Evolutionary conservation across 2,329 filamentous ascomycete genomes (phyloP), one percentile per base, ranked within the genome.

Genomic region (Xylariaceae sp.): DNA sequence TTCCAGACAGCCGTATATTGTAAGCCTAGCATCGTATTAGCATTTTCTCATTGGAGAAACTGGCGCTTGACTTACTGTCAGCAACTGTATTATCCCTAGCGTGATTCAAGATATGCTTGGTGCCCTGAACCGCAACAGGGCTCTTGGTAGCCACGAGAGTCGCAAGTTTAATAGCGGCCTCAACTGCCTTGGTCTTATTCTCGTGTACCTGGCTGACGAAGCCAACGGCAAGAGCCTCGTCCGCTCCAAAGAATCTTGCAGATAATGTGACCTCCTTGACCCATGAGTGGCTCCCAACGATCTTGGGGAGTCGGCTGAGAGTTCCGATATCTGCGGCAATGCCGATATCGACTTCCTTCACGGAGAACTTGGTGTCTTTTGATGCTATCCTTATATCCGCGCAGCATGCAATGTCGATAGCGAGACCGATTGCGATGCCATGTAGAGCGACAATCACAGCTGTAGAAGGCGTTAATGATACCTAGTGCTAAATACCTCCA

Each of bases 1-100:
- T 97, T 97, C 92, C 91, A 96, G 1, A 94, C 78, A 11, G 82
- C 78, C 4, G 91, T 95, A 68, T 96, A 96, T 50, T 82, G 81
- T 66, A 97, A 71, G 42, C 83, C 83, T 85, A 55, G 35, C 42
- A 3, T 30, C 11, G 30, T 42, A 53, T 63, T 46, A 65, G 57
- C 47, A 48, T 33, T 50, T 9, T 14, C 11, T 19, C 53, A 43
- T 39, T n/a, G 44, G 18, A 11, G 35, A 30, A 31, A 22, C 44
- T 9, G 14, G 44, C 19, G 27, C 43, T 49, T 40, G 18, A 76
- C 80, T 64, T 67, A 85, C 85, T 89, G 59, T 95, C 90, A 41
- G 80, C 81, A 27, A 95, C 82, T 2, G 78, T 76, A 66, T 90
- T 82, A 67, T 95, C 91, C 60, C 89, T 78, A 32, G 85, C 87